Conservation (phyloP, 2,329 filamentous ascomycete species). For the Verticillium nonalfalfae region DNA sequence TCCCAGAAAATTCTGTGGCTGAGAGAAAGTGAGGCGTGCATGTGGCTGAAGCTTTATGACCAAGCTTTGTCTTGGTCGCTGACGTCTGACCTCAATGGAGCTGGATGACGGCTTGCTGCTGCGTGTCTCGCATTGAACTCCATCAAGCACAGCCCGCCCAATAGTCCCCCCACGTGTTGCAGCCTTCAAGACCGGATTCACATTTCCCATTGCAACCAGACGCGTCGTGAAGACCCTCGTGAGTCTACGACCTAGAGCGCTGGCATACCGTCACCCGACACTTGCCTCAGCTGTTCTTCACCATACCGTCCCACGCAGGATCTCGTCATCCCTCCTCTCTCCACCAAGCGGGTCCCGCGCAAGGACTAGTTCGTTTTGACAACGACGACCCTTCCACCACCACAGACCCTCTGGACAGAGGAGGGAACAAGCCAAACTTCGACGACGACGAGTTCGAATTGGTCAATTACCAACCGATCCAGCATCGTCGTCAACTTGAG, state of each 20-base stretch:
- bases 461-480: slow-evolving; percentile 27
- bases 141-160: slow-evolving; percentile 7
- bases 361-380: slow-evolving; percentile 8
- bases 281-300: slow-evolving; percentile 5
- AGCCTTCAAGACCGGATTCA: slow-evolving; percentile 4
- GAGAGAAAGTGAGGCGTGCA: background rate
- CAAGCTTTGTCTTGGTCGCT: background rate
- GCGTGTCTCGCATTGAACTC: background rate
- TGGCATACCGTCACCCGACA: slow-evolving; percentile 6
- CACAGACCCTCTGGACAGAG: slow-evolving; percentile 10
- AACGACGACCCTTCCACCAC: slow-evolving; percentile 5
- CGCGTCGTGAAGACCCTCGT: background rate
- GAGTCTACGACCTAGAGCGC: background rate
- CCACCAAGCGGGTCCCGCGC: slow-evolving; percentile 10
- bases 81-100: background rate
- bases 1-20: background rate
- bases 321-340: slow-evolving; percentile 11
- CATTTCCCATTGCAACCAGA: background rate
- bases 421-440: slow-evolving; percentile 6
- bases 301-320: slow-evolving; percentile 8
- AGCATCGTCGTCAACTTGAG: slow-evolving; percentile 18
- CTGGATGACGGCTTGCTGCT: background rate
- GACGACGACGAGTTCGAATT: slow-evolving; percentile 30
- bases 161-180: slow-evolving; percentile 12
- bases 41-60: background rate